Conservation (phyloP, 768 basidiomycete species). For the Lyophyllum semitale region DNA sequence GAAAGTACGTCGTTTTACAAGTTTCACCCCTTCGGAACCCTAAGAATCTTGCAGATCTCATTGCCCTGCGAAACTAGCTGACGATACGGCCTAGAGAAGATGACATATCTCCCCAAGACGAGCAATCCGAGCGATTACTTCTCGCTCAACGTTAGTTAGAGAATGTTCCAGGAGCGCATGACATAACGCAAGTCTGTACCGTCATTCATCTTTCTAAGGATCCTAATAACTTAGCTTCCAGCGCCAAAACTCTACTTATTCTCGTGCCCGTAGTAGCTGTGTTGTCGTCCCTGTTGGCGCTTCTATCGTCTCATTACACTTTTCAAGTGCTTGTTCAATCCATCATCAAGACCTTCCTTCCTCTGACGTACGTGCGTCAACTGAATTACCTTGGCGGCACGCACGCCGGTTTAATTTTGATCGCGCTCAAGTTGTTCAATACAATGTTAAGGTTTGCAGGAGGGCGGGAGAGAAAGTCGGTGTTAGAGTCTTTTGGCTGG, state of each 20-base stretch:
- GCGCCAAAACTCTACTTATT: conserved; percentile 45
- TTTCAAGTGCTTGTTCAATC: conserved; percentile 64
- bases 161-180: conserved; percentile 51
- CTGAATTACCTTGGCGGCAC: conserved; percentile 65
- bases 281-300: conserved; percentile 57
- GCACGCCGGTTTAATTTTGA: conserved; percentile 66
- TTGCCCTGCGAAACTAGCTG: conserved; percentile 63
- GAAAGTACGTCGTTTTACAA: conserved; percentile 26
- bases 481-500: conserved; percentile 77
- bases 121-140: conserved; percentile 59
- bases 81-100: too few species aligned
- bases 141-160: conserved; percentile 68
- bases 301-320: conserved; percentile 70
- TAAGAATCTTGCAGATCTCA: conserved; percentile 41
- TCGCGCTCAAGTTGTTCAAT: conserved; percentile 64
- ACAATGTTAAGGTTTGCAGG: conserved; percentile 63
- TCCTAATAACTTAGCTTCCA: too few species aligned
- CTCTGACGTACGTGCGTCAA: conserved; percentile 52
- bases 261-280: conserved; percentile 51
- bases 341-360: conserved; percentile 61
- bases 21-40: conserved; percentile 7
- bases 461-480: conserved; percentile 62
- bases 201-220: too few species aligned
- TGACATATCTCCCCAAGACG: too few species aligned
- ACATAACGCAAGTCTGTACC: conserved; percentile 59